phyloP scores from a whole-genome alignment of 805 yeast genomes.

The Kluyveromyces dobzhanskii region DNA sequence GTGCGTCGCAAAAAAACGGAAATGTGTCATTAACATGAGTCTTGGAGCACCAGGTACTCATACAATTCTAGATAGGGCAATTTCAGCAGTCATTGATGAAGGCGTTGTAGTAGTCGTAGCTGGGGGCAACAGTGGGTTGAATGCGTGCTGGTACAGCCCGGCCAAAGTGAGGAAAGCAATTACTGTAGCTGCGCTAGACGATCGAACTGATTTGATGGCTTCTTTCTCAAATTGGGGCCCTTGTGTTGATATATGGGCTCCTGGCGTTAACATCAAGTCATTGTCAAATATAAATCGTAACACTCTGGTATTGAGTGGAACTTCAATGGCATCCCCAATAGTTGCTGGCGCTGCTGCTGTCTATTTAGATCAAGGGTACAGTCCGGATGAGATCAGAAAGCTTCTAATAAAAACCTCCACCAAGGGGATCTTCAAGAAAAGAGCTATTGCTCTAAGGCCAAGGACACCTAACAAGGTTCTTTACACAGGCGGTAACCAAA shows the following conservation, averaged over 20 bases:
- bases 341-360: constrained; percentile 60
- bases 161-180: constrained; percentile 67
- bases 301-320: constrained; percentile 43
- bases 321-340: constrained; percentile 75
- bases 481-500: constrained; percentile 29
- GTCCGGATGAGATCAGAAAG: constrained; percentile 33
- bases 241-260: constrained; percentile 83
- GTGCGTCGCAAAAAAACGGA: constrained; percentile 28
- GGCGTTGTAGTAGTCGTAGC: constrained; percentile 74
- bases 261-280: constrained; percentile 65
- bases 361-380: constrained; percentile 44
- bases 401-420: constrained; percentile 40
- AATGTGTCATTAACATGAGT: constrained; percentile 71
- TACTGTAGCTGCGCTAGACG: constrained; percentile 87
- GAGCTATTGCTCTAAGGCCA: constrained; percentile 38
- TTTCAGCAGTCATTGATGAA: constrained; percentile 61
- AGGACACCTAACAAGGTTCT: constrained; percentile 56
- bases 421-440: constrained; percentile 37
- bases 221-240: constrained; percentile 84
- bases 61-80: constrained; percentile 60
- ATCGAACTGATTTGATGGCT: constrained; percentile 59
- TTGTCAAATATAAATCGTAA: constrained; percentile 31
- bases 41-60: constrained; percentile 63
- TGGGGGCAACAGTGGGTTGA: constrained; percentile 73
- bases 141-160: constrained; percentile 83